Conservation (phyloP, 1,139 yeast genomes). For the Geotrichum carabidarum region DNA sequence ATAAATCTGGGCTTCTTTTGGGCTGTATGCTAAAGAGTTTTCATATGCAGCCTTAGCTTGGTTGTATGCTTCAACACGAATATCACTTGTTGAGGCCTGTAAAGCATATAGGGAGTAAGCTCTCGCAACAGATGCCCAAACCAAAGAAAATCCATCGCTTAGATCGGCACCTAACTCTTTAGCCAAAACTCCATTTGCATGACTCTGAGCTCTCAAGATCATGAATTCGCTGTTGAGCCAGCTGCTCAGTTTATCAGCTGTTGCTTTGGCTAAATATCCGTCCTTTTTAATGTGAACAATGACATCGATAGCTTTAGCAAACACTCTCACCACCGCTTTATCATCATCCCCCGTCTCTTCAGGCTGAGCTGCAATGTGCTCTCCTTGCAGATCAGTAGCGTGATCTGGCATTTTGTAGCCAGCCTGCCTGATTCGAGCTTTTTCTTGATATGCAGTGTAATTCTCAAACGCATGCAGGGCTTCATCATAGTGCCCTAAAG, state of each 20-base stretch:
- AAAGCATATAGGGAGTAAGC: conserved; percentile 28
- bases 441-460: conserved; percentile 41
- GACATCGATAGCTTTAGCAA: conserved; percentile 26
- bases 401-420: conserved; percentile 32
- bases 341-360: conserved; percentile 29
- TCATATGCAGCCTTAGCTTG: conserved; percentile 29
- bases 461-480: conserved; percentile 44
- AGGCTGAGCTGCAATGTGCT: neutral
- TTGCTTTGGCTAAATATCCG: conserved; percentile 24
- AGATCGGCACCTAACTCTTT: conserved; percentile 8
- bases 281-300: conserved; percentile 23
- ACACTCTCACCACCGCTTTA: conserved; percentile 28
- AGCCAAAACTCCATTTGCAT: neutral
- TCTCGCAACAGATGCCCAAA: conserved; percentile 29
- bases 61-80: conserved; percentile 22
- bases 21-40: conserved; percentile 24
- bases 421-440: conserved; percentile 36
- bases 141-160: conserved; percentile 21
- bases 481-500: conserved; percentile 36
- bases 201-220: conserved; percentile 16
- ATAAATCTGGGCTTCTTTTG: conserved; percentile 22
- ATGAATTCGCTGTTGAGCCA: conserved; percentile 25
- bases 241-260: conserved; percentile 28
- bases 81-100: conserved; percentile 24
- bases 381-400: neutral